Base-by-base conservation (phyloP, 2,329 filamentous ascomycete species). In the Apiospora hydei region DNA sequence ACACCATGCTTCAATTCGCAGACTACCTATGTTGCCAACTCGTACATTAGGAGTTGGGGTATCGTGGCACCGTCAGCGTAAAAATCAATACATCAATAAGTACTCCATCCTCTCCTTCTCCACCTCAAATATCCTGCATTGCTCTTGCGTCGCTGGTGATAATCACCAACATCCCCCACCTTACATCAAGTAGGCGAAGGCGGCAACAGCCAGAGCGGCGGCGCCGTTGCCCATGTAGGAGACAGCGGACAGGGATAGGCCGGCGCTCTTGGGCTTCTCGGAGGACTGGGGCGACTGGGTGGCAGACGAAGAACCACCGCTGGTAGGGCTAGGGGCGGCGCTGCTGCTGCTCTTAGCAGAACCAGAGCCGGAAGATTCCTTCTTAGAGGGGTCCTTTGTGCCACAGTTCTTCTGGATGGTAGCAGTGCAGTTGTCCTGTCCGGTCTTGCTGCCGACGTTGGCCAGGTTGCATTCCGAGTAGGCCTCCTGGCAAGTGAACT, bases 401-500 rank as follows among this genome's bases (percentile, higher is more conserved):
- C 86, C 87, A 79, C 88, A 90, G 43, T 85, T 81, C 73, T 82
- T 79, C 71, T 81, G 57, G 77, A 88, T 89, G 76, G 84, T 83
- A 43, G 78, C 79, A 49, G 80, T 85, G 83, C 88, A 90, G 74
- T 83, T 83, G 46, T 79, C 77, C 80, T 89, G 88, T 53, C 78
- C 85, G 13, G 75, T 76, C 26, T 81, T 77, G 77, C 85, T 81
- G 78, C 82, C 82, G 41, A 82, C 81, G 77, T 86, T 84, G 66
- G 78, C 72, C 2, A 51, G 64, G 75, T 84, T 88, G 82, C 88
- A 90, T 72, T 86, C 80, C 38, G 77, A 73, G 79, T 83, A 88
- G 53, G 87, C 85, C 73, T 83, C 73, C 71, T 84, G 38, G 83
- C 88, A 90, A 77, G 88, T 84, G 77, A 87, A 89, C 84, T 86